Base-by-base conservation (phyloP, 257 asterid genomes). In the Scutellaria barbata region DNA sequence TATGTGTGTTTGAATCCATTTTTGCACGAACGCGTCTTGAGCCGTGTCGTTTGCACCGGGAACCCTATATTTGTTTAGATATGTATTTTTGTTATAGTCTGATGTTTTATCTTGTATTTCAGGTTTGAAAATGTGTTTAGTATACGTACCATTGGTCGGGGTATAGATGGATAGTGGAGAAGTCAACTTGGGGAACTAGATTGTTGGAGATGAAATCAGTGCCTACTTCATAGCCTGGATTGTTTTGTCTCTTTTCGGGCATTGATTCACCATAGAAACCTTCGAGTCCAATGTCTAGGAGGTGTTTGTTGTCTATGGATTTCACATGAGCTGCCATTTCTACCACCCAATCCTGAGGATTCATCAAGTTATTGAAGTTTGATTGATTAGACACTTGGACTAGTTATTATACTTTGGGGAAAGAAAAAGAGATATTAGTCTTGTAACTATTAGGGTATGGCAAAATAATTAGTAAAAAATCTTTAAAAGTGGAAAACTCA, bases 261-360 rank as follows among this genome's bases (percentile, higher is more conserved):
- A 66, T 42, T 7, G 85, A 69, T 13, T 87, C 92, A 5, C 92
- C 95, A 39, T 89, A 87, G 71, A 85, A 89, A 37, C 96, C 95
- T 69, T 89, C 96, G 73, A 89, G 57, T 25, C 95, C 96, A 4
- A 84, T 58, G 64, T 81, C 83, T 7, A 87, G 13, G 5, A 89
- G 79, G 76, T 89, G 95, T 12, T 67, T 82, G 22, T 30, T 60
- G 73, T 89, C 94, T 2, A 87, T 25, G 1, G 92, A 89, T 80
- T 89, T 89, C 18, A 87, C 85, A 35, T 73, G 68, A 25, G 51
- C 61, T 11, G 92, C 83, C 85, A 87, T 84, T 67, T 89, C 88
- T 16, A 39, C 46, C 14, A 79, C 74, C 88, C 88, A 83, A 0
- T 48, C 78, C 90, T 85, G 35, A 52, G 8, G 8, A 43, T 59